These are phyloP conservation scores for Ceratobasidium sp. DNA, from an alignment of 1,284 basidiomycete genomes.

Conservation along the genomic window DNA sequence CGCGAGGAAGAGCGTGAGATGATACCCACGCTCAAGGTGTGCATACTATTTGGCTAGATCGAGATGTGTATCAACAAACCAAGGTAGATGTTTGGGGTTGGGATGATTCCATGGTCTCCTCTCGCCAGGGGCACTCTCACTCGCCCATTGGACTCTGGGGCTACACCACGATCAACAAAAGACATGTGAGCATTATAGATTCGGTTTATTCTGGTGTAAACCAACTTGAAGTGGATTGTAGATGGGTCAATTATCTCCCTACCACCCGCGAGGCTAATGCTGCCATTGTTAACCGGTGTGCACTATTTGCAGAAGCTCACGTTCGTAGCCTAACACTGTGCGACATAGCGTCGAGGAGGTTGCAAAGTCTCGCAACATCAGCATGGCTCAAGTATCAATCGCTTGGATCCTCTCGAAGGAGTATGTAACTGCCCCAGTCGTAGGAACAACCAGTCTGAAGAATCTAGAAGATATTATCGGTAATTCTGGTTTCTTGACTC, in stretches of 20 bases:
- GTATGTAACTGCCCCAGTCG: conserved; percentile 59
- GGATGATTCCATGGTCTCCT: conserved; percentile 60
- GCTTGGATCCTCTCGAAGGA: conserved; percentile 38
- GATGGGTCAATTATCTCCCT: conserved; percentile 1
- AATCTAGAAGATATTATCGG: conserved; percentile 59
- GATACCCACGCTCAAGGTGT: conserved; percentile 39
- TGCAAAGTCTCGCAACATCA: conserved; percentile 41
- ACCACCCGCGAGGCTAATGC: conserved; percentile 15
- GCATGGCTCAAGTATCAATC: conserved; percentile 23
- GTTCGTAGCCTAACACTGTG: neutral
- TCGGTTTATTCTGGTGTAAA: neutral
- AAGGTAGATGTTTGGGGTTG: conserved; percentile 49
- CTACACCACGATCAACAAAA: conserved; percentile 50
- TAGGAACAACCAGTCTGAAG: conserved; percentile 60
- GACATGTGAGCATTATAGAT: conserved; percentile 49
- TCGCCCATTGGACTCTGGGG: conserved; percentile 51
- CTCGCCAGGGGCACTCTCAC: conserved; percentile 58
- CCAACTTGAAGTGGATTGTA: neutral
- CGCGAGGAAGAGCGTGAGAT: conserved; percentile 42
- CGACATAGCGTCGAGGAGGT: conserved; percentile 42
- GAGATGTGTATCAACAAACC: conserved; percentile 47
- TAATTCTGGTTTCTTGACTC: too few species aligned
- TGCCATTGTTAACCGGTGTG: conserved; percentile 47
- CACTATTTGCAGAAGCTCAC: too few species aligned
- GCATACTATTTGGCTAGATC: neutral